These are phyloP conservation scores for Lycium barbarum DNA, from an alignment of 257 asterid genomes.

Conservation along the genomic window DNA sequence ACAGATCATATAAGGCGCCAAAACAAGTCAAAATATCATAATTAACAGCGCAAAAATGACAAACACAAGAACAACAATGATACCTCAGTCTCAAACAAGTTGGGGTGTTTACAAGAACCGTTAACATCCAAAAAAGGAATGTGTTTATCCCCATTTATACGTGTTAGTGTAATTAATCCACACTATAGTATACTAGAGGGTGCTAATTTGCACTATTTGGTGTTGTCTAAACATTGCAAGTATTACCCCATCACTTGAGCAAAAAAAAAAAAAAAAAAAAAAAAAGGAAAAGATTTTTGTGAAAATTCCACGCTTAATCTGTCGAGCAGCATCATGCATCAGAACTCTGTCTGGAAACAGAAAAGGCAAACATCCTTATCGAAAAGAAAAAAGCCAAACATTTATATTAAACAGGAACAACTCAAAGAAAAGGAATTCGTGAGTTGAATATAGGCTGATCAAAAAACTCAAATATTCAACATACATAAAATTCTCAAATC, in stretches of 20 bases:
- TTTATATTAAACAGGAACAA: not conserved
- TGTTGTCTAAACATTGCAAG: too few relatives aligned
- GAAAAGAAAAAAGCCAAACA: too few relatives aligned
- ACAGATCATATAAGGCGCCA: slow-evolving; percentile 19
- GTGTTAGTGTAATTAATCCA: too few relatives aligned
- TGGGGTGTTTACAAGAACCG: not conserved
- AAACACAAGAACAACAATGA: not conserved
- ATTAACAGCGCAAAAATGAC: not conserved
- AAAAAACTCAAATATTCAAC: not conserved
- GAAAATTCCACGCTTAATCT: too few relatives aligned
- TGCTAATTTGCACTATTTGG: too few relatives aligned
- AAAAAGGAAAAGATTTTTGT: too few relatives aligned
- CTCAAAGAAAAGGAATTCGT: not conserved
- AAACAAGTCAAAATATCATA: not conserved
- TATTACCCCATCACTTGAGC: too few relatives aligned
- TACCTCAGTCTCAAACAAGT: not conserved
- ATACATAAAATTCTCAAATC: not conserved
- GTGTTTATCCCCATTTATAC: too few relatives aligned
- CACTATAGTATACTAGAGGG: too few relatives aligned
- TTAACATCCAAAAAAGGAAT: not conserved
- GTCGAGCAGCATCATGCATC: not conserved
- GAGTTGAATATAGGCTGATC: not conserved
- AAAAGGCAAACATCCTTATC: not conserved
- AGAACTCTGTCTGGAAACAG: not conserved
- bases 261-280: too few relatives aligned